These are phyloP conservation scores for Begonia fuchsioides DNA, from an alignment of 306 rosid genomes.

Conservation along the genomic window DNA sequence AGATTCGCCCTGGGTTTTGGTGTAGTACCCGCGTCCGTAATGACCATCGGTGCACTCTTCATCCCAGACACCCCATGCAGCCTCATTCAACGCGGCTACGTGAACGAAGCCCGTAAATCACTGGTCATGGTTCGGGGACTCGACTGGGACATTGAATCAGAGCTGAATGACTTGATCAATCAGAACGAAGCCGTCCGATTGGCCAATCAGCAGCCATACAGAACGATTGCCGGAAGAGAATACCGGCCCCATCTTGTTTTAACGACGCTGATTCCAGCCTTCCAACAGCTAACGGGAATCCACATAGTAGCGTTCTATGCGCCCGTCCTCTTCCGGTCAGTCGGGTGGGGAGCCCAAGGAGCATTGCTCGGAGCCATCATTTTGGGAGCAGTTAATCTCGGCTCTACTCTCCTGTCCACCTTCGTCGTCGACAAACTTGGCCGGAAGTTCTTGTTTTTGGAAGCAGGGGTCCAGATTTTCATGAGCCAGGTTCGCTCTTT, in stretches of 20 bases:
- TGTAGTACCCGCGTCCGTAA: no score
- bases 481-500: not conserved
- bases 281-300: slow-evolving; percentile 5
- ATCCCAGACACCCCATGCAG: no score
- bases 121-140: no score
- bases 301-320: slow-evolving; percentile 3
- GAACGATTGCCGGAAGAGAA: not conserved
- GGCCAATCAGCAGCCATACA: no score
- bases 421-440: slow-evolving; percentile 5
- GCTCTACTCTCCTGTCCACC: not conserved
- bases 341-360: not conserved
- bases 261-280: not conserved
- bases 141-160: no score
- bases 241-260: slow-evolving; percentile 5
- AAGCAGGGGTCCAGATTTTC: slow-evolving; percentile 4
- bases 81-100: not conserved
- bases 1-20: no score
- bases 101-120: no score
- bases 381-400: not conserved
- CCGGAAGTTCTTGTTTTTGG: slow-evolving; percentile 2
- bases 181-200: no score
- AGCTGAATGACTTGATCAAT: no score
- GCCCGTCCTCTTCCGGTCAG: slow-evolving; percentile 3
- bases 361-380: not conserved
- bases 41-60: no score